A percentile compares a stretch with the other conserved stretches of the same genome.
These are phyloP conservation scores for Leishmania amazonensis DNA, from an alignment of 208 protist genomes.

Conservation along the genomic window DNA sequence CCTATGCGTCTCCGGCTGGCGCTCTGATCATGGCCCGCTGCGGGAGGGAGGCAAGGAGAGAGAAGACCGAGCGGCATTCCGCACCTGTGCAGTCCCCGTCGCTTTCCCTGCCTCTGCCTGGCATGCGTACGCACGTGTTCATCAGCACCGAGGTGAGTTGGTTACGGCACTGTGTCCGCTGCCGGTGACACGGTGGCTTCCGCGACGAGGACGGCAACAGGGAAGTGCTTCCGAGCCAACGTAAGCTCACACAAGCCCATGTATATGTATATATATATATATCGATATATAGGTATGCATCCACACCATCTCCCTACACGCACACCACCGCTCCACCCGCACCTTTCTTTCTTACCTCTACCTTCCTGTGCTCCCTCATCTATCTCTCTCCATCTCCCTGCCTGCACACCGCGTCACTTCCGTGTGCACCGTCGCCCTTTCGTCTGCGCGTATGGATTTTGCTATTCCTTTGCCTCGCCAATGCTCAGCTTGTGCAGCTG, in stretches of 20 bases:
- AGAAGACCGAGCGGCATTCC: background rate
- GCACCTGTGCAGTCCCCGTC: background rate
- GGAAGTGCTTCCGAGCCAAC: background rate
- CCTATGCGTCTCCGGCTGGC: background rate
- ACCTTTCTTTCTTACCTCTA: background rate
- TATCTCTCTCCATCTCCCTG: background rate
- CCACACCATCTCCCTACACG: background rate
- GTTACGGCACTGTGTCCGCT: background rate
- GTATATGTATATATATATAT: background rate
- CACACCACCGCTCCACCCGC: background rate
- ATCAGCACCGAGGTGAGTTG: background rate
- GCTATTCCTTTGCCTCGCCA: background rate
- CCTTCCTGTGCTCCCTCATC: background rate
- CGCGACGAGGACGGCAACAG: background rate
- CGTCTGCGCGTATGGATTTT: background rate
- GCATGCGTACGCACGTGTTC: background rate
- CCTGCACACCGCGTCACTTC: background rate
- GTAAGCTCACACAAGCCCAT: background rate
- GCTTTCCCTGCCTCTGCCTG: background rate
- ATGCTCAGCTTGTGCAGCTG: background rate
- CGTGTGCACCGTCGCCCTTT: background rate
- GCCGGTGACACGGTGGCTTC: background rate
- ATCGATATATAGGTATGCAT: background rate
- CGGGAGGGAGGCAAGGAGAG: too few relatives aligned
- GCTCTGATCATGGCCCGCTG: background rate